These are phyloP conservation scores for Diatrype stigma DNA, from an alignment of 2,329 filamentous ascomycete genomes.

Conservation along the genomic window DNA sequence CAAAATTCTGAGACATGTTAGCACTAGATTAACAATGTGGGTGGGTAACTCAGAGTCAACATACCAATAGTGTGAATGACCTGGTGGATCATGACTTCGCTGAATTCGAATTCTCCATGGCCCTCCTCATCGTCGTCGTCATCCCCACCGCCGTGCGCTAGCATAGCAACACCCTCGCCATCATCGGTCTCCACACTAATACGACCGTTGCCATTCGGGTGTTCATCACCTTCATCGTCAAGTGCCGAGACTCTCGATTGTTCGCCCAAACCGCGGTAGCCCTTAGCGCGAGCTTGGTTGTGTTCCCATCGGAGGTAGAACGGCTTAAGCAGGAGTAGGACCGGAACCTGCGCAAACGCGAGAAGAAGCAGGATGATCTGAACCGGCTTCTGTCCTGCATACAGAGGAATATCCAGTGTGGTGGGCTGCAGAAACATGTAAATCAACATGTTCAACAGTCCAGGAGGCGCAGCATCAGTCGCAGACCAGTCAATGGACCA, in stretches of 20 bases:
- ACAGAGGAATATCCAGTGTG: conserved; percentile 67
- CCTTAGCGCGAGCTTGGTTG: conserved; percentile 79
- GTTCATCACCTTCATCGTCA: conserved; percentile 74
- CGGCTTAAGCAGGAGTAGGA: conserved; percentile 91
- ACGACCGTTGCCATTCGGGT: conserved; percentile 54
- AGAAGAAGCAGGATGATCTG: conserved; percentile 77
- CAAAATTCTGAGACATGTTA: conserved; percentile 71
- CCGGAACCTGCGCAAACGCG: conserved; percentile 80
- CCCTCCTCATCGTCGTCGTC: conserved; percentile 77
- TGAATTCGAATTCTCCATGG: conserved; percentile 96
- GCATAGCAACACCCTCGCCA: conserved; percentile 53
- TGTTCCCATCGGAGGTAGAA: conserved; percentile 93
- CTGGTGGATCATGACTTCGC: conserved; percentile 97
- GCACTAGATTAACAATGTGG: conserved; percentile 25
- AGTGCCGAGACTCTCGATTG: conserved; percentile 81
- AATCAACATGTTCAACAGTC: conserved; percentile 96
- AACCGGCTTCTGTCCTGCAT: conserved; percentile 69
- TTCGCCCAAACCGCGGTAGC: conserved; percentile 92
- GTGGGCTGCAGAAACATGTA: conserved; percentile 98
- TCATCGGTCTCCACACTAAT: conserved; percentile 64
- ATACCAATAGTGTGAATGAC: conserved; percentile 96
- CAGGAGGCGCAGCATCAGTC: conserved; percentile 66
- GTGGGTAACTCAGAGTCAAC: conserved; percentile 28
- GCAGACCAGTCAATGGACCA: conserved; percentile 86
- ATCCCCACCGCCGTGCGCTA: conserved; percentile 35